phyloP scores from a whole-genome alignment of 441 rosid genomes.

The Biscutella laevigata region DNA sequence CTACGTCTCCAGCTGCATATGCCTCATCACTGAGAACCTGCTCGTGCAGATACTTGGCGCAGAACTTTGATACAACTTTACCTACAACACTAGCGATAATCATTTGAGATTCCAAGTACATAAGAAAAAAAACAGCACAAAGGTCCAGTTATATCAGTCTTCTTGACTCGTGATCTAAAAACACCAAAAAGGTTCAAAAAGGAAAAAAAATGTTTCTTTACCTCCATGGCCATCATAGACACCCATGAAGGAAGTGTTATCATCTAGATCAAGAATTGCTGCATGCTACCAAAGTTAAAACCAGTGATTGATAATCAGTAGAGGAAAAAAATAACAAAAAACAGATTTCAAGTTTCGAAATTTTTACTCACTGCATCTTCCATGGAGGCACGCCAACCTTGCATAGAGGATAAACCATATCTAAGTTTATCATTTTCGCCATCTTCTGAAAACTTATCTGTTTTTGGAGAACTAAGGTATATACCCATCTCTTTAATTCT shows the following conservation, averaged over 20 bases:
- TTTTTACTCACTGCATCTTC: conserved; percentile 85
- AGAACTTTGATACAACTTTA: conserved; percentile 83
- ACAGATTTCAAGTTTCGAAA: conserved; percentile 7
- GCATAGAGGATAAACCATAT: conserved; percentile 94
- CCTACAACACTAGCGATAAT: conserved; percentile 39
- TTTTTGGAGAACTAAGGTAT: conserved; percentile 88
- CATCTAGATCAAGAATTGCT: conserved; percentile 73
- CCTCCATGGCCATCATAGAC: conserved; percentile 99
- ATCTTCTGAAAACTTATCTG: conserved; percentile 85
- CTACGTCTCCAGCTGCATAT: conserved; percentile 66
- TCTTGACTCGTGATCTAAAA: not conserved
- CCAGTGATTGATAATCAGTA: conserved; percentile 5
- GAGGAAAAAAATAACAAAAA: not conserved
- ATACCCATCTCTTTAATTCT: conserved; percentile 72
- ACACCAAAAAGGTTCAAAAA: not conserved
- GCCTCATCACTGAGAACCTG: conserved; percentile 66
- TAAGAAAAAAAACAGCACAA: not conserved
- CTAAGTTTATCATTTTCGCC: conserved; percentile 69
- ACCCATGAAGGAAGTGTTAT: conserved; percentile 76
- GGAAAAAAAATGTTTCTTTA: conserved; percentile 12
- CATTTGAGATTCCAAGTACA: conserved; percentile 3
- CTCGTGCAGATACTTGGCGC: conserved; percentile 81
- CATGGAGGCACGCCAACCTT: conserved; percentile 98
- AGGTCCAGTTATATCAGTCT: not conserved
- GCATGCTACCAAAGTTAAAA: conserved; percentile 48